Evolutionary conservation across 192 early-diverging fungal genomes (phyloP).

Genomic region (Spinellus fusiger): DNA sequence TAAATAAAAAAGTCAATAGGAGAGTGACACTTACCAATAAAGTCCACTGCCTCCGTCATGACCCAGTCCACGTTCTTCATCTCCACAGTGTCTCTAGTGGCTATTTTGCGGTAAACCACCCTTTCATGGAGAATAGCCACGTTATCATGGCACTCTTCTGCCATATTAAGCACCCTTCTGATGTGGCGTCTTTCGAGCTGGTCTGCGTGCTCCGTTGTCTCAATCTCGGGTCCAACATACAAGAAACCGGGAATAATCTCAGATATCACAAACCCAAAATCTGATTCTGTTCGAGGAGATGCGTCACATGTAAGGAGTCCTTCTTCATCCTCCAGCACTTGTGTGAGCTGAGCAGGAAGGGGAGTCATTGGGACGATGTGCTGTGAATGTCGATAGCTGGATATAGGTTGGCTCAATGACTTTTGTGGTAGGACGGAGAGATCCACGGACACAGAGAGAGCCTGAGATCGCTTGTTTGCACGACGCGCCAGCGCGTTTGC

Average conservation of each 20-base stretch:
- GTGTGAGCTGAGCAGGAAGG: neutral
- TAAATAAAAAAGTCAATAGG: neutral
- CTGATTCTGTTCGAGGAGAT: slow-evolving; percentile 20
- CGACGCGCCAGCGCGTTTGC: slow-evolving; percentile 20
- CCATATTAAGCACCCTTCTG: slow-evolving; percentile 71
- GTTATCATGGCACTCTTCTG: slow-evolving; percentile 55
- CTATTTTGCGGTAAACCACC: slow-evolving; percentile 39
- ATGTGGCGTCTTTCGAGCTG: slow-evolving; percentile 47
- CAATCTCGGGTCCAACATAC: slow-evolving; percentile 56
- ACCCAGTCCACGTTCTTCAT: slow-evolving; percentile 56
- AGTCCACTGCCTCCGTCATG: slow-evolving; percentile 55
- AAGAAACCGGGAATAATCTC: slow-evolving; percentile 54
- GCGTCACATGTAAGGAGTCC: neutral
- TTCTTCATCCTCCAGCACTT: slow-evolving; percentile 11
- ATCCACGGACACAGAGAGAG: neutral
- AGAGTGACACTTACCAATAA: slow-evolving; percentile 51
- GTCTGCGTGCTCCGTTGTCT: slow-evolving; percentile 49
- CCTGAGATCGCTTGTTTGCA: slow-evolving; percentile 10
- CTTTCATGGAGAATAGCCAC: slow-evolving; percentile 27
- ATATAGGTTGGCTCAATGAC: neutral
- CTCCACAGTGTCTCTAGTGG: slow-evolving; percentile 60
- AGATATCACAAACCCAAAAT: slow-evolving; percentile 39
- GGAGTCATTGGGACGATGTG: neutral
- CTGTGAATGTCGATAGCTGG: neutral
- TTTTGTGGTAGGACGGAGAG: neutral